These are phyloP conservation scores for Spirogloea muscicola DNA, from an alignment of 139 green algal species.

Conservation along the genomic window DNA sequence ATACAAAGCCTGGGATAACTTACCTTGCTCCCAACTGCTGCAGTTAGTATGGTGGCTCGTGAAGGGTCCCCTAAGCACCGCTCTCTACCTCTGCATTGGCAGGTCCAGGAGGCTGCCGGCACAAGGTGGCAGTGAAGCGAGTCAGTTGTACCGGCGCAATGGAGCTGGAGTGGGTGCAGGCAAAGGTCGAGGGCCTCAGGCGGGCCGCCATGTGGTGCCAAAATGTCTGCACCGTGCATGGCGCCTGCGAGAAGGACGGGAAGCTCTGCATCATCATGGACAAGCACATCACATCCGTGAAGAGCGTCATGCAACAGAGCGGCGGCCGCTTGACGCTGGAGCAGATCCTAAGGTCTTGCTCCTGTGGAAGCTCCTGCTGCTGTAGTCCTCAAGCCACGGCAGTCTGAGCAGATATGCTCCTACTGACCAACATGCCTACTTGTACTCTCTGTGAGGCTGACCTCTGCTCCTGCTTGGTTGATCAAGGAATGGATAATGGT, in stretches of 20 bases:
- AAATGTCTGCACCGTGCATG: conserved; percentile 15
- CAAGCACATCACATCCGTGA: conserved; percentile 9
- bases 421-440: too few species aligned
- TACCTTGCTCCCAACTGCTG: too few species aligned
- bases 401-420: too few species aligned
- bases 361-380: too few species aligned
- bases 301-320: conserved; percentile 20
- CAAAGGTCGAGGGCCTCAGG: conserved; percentile 12
- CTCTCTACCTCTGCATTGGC: too few species aligned
- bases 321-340: conserved; percentile 11
- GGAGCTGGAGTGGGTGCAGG: conserved; percentile 1
- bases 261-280: conserved; percentile 28
- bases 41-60: too few species aligned
- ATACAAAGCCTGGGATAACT: too few species aligned
- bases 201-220: conserved; percentile 23
- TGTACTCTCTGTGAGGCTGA: neutral
- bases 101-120: conserved; percentile 1
- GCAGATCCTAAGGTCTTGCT: conserved; percentile 29
- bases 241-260: conserved; percentile 4
- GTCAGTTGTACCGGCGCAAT: neutral
- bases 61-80: too few species aligned
- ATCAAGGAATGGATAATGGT: too few species aligned
- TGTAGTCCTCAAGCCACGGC: too few species aligned
- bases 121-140: conserved; percentile 27
- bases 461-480: too few species aligned